These are phyloP conservation scores for Chloromonas sp. DNA, from an alignment of 163 green algal species.

Conservation along the genomic window DNA sequence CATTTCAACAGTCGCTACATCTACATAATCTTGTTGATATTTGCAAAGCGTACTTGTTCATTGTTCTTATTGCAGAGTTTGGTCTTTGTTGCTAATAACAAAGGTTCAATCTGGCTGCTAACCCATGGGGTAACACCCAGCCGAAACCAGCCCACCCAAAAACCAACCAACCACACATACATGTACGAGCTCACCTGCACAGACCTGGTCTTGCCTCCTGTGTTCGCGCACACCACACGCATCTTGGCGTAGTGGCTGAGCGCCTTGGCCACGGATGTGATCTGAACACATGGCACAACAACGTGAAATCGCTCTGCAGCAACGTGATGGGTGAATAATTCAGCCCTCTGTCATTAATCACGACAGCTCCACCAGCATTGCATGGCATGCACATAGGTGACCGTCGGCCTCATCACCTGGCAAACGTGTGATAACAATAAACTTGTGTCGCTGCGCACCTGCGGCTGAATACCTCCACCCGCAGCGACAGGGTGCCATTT, in stretches of 20 bases:
- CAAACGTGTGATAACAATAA: not conserved
- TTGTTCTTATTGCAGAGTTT: too few relatives aligned
- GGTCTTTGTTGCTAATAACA: too few relatives aligned
- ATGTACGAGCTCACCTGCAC: not conserved
- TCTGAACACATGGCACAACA: constrained; percentile 32
- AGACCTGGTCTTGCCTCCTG: not conserved
- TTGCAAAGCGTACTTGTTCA: too few relatives aligned
- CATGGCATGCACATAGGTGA: not conserved
- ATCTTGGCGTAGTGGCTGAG: constrained; percentile 84
- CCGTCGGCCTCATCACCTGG: not conserved
- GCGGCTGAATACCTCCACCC: not conserved
- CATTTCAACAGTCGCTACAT: too few relatives aligned
- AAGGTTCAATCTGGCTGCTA: too few relatives aligned
- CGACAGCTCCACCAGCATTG: not conserved
- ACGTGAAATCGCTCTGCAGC: not conserved
- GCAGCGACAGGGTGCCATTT: too few relatives aligned
- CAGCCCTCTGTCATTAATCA: not conserved
- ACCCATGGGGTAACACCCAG: too few relatives aligned
- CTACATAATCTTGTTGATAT: too few relatives aligned
- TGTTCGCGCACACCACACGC: constrained; percentile 26
- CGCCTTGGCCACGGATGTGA: constrained; percentile 75
- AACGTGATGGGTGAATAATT: not conserved
- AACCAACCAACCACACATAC: too few relatives aligned
- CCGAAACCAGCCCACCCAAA: too few relatives aligned
- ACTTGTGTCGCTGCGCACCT: not conserved